phyloP scores from a whole-genome alignment of 495 filamentous ascomycete genomes.

The Baudoinia panamericana region DNA sequence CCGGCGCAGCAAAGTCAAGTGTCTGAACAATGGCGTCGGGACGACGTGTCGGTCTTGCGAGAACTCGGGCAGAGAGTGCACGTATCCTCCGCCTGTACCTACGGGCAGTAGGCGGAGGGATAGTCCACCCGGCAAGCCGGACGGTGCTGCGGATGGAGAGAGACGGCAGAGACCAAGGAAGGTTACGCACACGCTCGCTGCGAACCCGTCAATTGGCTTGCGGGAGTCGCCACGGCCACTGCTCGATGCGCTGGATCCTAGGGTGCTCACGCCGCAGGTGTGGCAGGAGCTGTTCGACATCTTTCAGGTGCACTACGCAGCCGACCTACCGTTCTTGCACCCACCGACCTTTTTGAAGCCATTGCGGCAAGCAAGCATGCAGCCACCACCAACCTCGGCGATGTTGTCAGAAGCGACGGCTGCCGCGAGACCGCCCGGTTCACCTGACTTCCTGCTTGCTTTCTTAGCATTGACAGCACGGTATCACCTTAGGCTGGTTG shows the following conservation, averaged over 20 bases:
- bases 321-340: constrained; percentile 73
- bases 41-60: constrained; percentile 68
- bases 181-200: constrained; percentile 10
- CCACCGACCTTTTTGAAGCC: constrained; percentile 57
- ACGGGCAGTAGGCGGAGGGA: constrained; percentile 28
- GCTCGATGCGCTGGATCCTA: constrained; percentile 22
- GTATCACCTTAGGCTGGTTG: constrained; percentile 57
- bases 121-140: constrained; percentile 23
- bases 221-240: constrained; percentile 15
- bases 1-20: constrained; percentile 74
- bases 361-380: constrained; percentile 35
- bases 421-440: constrained; percentile 31
- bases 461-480: constrained; percentile 69
- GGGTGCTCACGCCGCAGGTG: constrained; percentile 36
- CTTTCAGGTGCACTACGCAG: constrained; percentile 70
- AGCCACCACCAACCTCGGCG: constrained; percentile 24
- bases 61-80: constrained; percentile 60
- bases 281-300: constrained; percentile 50
- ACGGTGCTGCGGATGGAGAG: constrained; percentile 6
- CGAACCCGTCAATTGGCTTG: neutral
- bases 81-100: constrained; percentile 53
- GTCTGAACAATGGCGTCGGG: constrained; percentile 62
- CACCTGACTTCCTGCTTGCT: constrained; percentile 58
- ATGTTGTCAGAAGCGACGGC: constrained; percentile 10
- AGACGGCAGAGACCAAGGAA: constrained; percentile 10